Evolutionary conservation across 139 green algal species (phyloP).

Genomic region (Protoeuglena noctilucae): DNA sequence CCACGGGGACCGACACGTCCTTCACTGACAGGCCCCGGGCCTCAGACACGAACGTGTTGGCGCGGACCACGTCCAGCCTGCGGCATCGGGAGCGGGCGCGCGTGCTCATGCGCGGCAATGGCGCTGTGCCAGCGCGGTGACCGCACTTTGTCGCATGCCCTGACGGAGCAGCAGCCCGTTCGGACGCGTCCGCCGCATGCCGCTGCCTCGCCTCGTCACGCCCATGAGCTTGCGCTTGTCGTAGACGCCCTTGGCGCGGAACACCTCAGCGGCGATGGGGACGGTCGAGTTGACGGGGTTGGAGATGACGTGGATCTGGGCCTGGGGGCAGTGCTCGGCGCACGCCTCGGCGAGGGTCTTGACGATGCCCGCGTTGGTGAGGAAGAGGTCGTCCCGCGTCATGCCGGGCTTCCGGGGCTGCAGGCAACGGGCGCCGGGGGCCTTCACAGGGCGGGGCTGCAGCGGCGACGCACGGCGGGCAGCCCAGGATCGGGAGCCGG

Average conservation of each 20-base stretch:
- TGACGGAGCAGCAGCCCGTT: background rate
- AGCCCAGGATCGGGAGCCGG: too few relatives aligned
- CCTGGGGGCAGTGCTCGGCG: constrained; percentile 53
- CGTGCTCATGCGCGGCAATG: background rate
- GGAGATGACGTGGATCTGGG: constrained; percentile 74
- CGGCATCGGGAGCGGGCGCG: constrained; percentile 16
- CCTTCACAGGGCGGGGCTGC: too few relatives aligned
- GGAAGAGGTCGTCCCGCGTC: constrained; percentile 97
- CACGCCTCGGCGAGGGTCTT: constrained; percentile 57
- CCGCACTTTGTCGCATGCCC: background rate
- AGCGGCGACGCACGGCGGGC: too few relatives aligned
- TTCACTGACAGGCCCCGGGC: constrained; percentile 38
- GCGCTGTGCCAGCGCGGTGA: too few relatives aligned
- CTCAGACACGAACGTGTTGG: constrained; percentile 55
- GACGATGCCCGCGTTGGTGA: constrained; percentile 97
- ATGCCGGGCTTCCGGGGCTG: constrained; percentile 95
- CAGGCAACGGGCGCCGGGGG: too few relatives aligned
- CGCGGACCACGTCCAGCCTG: constrained; percentile 79
- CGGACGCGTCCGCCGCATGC: background rate
- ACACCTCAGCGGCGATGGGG: constrained; percentile 83
- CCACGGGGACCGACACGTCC: constrained; percentile 81
- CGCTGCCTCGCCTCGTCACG: too few relatives aligned
- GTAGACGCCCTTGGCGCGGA: constrained; percentile 65
- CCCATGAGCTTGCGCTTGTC: constrained; percentile 39
- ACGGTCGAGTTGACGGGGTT: constrained; percentile 99